Evolutionary conservation across 176 grass and related monocot genomes (phyloP).

Genomic region (Puya raimondii): DNA sequence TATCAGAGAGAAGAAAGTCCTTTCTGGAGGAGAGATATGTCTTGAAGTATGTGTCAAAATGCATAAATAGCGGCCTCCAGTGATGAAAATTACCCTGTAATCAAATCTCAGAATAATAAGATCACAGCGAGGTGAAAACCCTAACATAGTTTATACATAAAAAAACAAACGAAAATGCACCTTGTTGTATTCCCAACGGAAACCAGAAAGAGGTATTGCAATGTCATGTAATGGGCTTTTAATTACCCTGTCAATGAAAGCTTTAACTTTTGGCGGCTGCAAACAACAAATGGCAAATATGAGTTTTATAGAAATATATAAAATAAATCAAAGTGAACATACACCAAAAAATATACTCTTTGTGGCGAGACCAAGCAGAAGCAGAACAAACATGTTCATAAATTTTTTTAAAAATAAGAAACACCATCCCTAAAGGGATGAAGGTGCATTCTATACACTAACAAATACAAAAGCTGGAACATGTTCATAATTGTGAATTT

Average conservation of each 20-base stretch:
- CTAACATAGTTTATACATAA: background rate
- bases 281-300: slow-evolving; percentile 26
- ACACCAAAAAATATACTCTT: slow-evolving; percentile 10
- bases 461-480: too few relatives aligned
- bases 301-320: slow-evolving; percentile 16
- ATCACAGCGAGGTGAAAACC: slow-evolving; percentile 17
- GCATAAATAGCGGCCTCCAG: slow-evolving; percentile 92
- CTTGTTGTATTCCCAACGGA: slow-evolving; percentile 95
- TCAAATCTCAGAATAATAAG: slow-evolving; percentile 9
- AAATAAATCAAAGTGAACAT: background rate
- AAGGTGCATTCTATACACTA: too few relatives aligned
- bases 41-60: slow-evolving; percentile 96
- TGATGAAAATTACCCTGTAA: slow-evolving; percentile 95
- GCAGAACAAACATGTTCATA: background rate
- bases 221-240: slow-evolving; percentile 94
- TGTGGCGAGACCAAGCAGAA: background rate
- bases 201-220: slow-evolving; percentile 90
- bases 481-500: too few relatives aligned
- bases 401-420: background rate
- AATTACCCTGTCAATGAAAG: slow-evolving; percentile 94
- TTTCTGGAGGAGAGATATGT: slow-evolving; percentile 78
- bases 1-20: slow-evolving; percentile 85
- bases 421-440: too few relatives aligned
- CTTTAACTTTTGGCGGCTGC: slow-evolving; percentile 93
- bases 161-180: slow-evolving; percentile 22